Percentiles rank a stretch among this genome's conserved stretches.
These are phyloP conservation scores for Ascoidea asiatica DNA, from an alignment of 805 yeast species.

Conservation along the genomic window DNA sequence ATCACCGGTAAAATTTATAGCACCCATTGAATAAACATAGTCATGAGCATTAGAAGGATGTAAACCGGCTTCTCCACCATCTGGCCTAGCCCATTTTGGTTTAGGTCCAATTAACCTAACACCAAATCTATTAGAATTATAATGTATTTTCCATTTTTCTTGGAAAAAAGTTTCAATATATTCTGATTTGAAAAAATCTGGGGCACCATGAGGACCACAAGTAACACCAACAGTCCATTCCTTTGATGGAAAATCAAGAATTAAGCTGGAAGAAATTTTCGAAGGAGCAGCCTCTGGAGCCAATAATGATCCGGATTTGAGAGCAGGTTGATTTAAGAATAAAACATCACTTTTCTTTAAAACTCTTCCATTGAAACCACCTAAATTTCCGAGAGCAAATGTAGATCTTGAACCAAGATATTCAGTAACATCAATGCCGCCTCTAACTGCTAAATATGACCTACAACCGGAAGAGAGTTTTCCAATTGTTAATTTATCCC, in stretches of 20 bases:
- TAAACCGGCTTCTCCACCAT: constrained; percentile 96
- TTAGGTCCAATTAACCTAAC: constrained; percentile 90
- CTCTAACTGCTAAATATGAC: constrained; percentile 78
- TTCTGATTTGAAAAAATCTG: constrained; percentile 79
- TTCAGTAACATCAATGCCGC: constrained; percentile 89
- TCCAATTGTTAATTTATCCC: constrained; percentile 72
- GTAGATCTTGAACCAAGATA: constrained; percentile 95
- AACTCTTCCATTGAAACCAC: constrained; percentile 90
- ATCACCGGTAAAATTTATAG: constrained; percentile 96
- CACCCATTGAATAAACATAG: constrained; percentile 87
- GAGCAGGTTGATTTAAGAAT: constrained; percentile 54
- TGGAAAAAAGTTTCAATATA: constrained; percentile 63
- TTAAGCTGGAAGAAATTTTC: constrained; percentile 17
- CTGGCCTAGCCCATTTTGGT: constrained; percentile 91
- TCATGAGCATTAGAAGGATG: constrained; percentile 99
- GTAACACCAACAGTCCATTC: constrained; percentile 86
- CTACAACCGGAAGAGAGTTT: constrained; percentile 77
- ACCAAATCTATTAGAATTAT: constrained; percentile 95
- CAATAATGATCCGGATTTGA: constrained; percentile 57
- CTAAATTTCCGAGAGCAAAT: constrained; percentile 55
- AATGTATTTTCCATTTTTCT: constrained; percentile 86
- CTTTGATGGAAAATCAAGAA: constrained; percentile 39
- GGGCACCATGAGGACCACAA: constrained; percentile 96
- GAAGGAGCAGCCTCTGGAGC: constrained; percentile 54
- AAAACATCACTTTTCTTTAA: constrained; percentile 87